These are phyloP conservation scores for Penicillium sp. DNA, from an alignment of 2,329 filamentous ascomycete species.

Conservation along the genomic window DNA sequence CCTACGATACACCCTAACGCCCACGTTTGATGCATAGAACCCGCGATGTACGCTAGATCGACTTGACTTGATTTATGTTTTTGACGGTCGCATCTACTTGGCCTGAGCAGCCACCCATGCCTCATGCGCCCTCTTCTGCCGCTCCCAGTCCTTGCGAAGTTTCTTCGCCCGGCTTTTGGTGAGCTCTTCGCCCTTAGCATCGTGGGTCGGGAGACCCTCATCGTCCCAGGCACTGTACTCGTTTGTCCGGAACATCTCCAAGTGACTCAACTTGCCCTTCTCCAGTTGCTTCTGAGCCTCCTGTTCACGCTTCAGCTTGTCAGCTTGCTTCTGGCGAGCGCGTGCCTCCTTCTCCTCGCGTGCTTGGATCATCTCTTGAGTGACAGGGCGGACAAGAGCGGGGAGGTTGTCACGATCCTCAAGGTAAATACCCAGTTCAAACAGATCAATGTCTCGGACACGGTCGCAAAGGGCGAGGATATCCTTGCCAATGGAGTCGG, in stretches of 20 bases:
- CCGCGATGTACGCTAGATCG: not conserved
- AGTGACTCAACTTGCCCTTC: slow-evolving; percentile 57
- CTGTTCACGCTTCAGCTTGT: slow-evolving; percentile 59
- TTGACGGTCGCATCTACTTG: slow-evolving; percentile 12
- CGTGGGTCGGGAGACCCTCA: slow-evolving; percentile 74
- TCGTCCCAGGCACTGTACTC: slow-evolving; percentile 78
- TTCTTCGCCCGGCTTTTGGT: slow-evolving; percentile 79
- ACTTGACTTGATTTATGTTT: not conserved
- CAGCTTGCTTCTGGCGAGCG: slow-evolving; percentile 49
- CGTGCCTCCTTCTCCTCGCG: slow-evolving; percentile 54
- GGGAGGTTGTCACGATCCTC: slow-evolving; percentile 72
- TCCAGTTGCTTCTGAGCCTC: slow-evolving; percentile 53
- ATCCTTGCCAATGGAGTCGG: slow-evolving; percentile 63
- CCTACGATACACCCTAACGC: slow-evolving; percentile 14
- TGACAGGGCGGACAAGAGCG: slow-evolving; percentile 70
- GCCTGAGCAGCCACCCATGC: slow-evolving; percentile 25
- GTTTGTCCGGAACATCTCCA: slow-evolving; percentile 57
- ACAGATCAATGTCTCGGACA: slow-evolving; percentile 77
- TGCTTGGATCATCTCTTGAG: slow-evolving; percentile 55
- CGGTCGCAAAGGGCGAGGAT: slow-evolving; percentile 75
- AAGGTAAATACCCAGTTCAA: slow-evolving; percentile 79
- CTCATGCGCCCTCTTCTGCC: slow-evolving; percentile 68
- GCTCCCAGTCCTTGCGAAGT: slow-evolving; percentile 84
- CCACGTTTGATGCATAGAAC: slow-evolving; percentile 18
- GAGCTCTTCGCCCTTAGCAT: slow-evolving; percentile 74